These are phyloP conservation scores for Tulasnella calospora DNA, from an alignment of 768 basidiomycete genomes.

Conservation along the genomic window DNA sequence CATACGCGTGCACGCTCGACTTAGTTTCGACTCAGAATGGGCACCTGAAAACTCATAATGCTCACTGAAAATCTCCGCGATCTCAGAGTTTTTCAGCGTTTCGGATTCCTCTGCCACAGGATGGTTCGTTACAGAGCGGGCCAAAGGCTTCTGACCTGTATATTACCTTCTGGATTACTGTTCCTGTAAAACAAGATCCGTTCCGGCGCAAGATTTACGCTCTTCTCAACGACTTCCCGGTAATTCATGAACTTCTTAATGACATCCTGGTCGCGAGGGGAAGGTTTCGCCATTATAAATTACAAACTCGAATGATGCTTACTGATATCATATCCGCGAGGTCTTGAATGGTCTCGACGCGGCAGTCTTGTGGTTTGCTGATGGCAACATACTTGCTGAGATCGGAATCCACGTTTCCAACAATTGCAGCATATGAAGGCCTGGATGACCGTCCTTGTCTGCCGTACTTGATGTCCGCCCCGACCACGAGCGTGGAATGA, in stretches of 20 bases:
- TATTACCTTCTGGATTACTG: constrained; percentile 24
- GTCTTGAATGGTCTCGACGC: constrained; percentile 61
- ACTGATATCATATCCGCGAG: constrained; percentile 22
- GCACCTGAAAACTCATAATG: not conserved
- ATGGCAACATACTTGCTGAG: constrained; percentile 62
- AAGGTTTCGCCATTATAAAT: not conserved
- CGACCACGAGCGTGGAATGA: constrained; percentile 76
- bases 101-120: not conserved
- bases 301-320: not conserved
- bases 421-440: constrained; percentile 76
- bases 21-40: not conserved
- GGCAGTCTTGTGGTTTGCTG: constrained; percentile 61
- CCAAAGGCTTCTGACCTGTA: not conserved
- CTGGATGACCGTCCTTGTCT: constrained; percentile 56
- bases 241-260: constrained; percentile 24
- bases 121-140: not conserved
- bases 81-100: not conserved
- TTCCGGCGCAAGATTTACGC: not conserved
- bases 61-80: not conserved
- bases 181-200: constrained; percentile 28
- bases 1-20: not conserved
- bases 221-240: constrained; percentile 22
- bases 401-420: constrained; percentile 64
- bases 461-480: constrained; percentile 50
- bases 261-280: constrained; percentile 9